Percentiles rank a stretch among this genome's conserved stretches.
phyloP scores from a whole-genome alignment of 2,329 filamentous ascomycete genomes.

The Aaosphaeria pasadenensis region DNA sequence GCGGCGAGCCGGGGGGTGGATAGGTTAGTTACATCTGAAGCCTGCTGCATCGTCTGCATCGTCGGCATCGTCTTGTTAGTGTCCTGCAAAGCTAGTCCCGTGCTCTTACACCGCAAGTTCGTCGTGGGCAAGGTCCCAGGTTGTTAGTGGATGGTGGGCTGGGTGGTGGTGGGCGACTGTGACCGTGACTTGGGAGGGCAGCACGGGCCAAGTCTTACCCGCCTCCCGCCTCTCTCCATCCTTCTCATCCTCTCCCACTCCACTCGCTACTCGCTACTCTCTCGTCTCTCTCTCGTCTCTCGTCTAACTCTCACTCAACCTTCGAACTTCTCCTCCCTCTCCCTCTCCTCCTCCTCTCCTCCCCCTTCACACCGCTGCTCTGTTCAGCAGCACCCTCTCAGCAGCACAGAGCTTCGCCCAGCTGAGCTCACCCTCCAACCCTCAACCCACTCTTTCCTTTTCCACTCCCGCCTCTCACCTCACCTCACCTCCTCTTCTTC shows the following conservation, averaged over 20 bases:
- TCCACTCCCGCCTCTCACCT: slow-evolving; percentile 10
- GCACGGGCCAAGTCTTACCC: slow-evolving; percentile 8
- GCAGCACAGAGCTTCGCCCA: slow-evolving; percentile 28
- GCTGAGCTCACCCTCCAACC: slow-evolving; percentile 17
- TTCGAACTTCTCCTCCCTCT: background rate
- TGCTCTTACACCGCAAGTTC: no score
- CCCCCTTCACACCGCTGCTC: slow-evolving; percentile 17
- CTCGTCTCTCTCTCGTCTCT: no score
- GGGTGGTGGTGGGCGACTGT: slow-evolving; percentile 8
- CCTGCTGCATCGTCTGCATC: no score
- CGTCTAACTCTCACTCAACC: no score
- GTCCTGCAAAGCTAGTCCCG: no score
- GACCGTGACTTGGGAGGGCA: slow-evolving; percentile 12
- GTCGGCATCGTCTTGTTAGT: no score
- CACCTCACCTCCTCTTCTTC: slow-evolving; percentile 14
- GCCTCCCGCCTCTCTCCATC: slow-evolving; percentile 7
- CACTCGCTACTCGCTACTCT: no score
- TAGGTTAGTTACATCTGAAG: no score
- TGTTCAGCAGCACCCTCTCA: slow-evolving; percentile 18
- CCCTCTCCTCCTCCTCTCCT: slow-evolving; percentile 12
- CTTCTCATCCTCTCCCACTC: background rate
- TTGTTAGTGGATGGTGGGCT: slow-evolving; percentile 1
- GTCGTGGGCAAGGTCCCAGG: no score
- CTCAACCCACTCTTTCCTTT: no score
- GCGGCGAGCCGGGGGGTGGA: background rate